Evolutionary conservation across 495 filamentous ascomycete species (phyloP), one percentile per base, ranked within the genome.

Genomic region (Rostrohypoxylon terebratum): DNA sequence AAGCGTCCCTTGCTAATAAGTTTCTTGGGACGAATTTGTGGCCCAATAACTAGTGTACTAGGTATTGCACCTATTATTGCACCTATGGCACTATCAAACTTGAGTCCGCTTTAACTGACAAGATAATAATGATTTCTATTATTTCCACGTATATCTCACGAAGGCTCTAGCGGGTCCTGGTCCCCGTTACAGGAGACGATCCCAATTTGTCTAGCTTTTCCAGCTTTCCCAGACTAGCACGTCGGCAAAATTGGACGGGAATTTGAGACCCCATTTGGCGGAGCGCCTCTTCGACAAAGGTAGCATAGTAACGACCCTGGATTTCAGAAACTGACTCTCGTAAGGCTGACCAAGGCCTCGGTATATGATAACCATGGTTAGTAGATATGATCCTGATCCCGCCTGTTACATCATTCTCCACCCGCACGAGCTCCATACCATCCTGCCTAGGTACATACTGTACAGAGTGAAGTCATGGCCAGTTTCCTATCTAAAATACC

Each of bases 301-400:
- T 28, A 25, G 47, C 47, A 50, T 50, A 50, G 47, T 53, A 42
- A 16, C 50, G 36, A 65, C 53, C 55, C 57, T 63, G 59, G 31
- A 63, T 58, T 58, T 20, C 13, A 64, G 4, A 48, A 36, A 34
- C 20, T 59, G 13, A 5, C 57, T 70, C 66, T 67, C 63, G 58
- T 74, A 74, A 69, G 71, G 71, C 71, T 74, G 71, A 74, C 71
- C 66, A 74, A 74, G 48, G 62, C 45, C 50, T 63, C 63, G 66
- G 71, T 73, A 73, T 69, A 60, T 59, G 71, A 61, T 55, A 44
- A 62, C 66, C 71, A 62, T 66, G 57, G 54, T 59, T 60, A 60
- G 34, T 54, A 44, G 50, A 62, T 45, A 65, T 31, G 63, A 68
- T 63, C 53, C 58, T 63, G 63, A 66, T 53, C 59, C 50, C 34